These are phyloP conservation scores for Globisporangium nagaii DNA, from an alignment of 352 stramenopile species.

Conservation along the genomic window DNA sequence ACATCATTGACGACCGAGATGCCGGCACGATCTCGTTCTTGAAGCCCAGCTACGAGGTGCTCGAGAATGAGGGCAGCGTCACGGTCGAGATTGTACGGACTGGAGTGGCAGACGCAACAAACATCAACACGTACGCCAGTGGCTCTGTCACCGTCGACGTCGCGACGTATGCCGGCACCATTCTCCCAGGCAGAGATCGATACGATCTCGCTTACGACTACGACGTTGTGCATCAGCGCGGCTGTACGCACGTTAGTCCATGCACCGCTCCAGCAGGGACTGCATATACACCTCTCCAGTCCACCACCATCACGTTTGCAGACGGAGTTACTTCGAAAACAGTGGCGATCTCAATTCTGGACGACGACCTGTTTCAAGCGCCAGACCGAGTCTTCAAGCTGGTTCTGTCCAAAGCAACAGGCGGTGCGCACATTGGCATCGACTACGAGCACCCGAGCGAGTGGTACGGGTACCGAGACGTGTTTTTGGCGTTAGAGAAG, in stretches of 20 bases:
- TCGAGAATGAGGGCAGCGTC: conserved; percentile 42
- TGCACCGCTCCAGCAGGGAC: conserved; percentile 39
- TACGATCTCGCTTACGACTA: conserved; percentile 59
- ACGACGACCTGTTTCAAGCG: conserved; percentile 61
- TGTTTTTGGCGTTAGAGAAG: conserved; percentile 37
- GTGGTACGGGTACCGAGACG: conserved; percentile 35
- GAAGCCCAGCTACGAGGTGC: conserved; percentile 46
- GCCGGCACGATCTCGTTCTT: conserved; percentile 63
- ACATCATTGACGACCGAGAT: conserved; percentile 73
- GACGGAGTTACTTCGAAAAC: conserved; percentile 33
- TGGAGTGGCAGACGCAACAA: conserved; percentile 33
- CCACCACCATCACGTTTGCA: conserved; percentile 46
- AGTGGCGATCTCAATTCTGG: conserved; percentile 43
- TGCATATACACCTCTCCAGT: conserved; percentile 43
- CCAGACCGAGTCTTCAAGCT: conserved; percentile 66
- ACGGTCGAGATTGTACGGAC: conserved; percentile 44
- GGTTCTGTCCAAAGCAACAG: conserved; percentile 30
- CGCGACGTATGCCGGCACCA: conserved; percentile 45
- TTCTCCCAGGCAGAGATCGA: conserved; percentile 34
- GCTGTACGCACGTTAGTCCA: conserved; percentile 61
- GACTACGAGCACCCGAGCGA: conserved; percentile 56
- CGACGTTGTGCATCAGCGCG: conserved; percentile 32
- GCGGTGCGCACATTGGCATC: conserved; percentile 52
- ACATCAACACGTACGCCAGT: conserved; percentile 59
- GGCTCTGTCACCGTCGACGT: conserved; percentile 50